A percentile compares a stretch with the other conserved stretches of the same genome.
phyloP scores from a whole-genome alignment of 331 rosid species.

The Pyracantha coccinea region DNA sequence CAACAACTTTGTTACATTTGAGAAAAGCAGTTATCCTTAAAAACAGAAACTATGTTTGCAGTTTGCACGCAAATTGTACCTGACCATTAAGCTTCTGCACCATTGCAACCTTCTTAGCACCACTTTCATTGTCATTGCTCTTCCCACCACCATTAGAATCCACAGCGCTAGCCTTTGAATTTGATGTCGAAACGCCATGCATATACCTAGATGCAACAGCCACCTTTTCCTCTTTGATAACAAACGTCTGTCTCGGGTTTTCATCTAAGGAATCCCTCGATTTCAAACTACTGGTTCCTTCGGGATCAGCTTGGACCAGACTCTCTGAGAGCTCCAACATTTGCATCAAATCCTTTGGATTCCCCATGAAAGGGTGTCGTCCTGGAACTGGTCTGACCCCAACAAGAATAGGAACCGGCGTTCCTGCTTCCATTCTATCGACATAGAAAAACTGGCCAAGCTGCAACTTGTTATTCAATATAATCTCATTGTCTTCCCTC shows the following conservation, averaged over 20 bases:
- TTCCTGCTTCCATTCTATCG: constrained; percentile 52
- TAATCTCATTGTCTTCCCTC: constrained; percentile 70
- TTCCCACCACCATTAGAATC: constrained; percentile 40
- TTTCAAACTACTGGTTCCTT: constrained; percentile 25
- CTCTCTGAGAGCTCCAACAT: constrained; percentile 59
- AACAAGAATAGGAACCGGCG: constrained; percentile 71
- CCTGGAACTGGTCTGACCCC: constrained; percentile 75
- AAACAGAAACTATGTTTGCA: background rate
- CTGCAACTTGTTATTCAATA: constrained; percentile 75
- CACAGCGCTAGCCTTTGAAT: constrained; percentile 26
- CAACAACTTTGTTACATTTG: background rate
- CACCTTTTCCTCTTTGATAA: constrained; percentile 73
- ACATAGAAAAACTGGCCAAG: constrained; percentile 92
- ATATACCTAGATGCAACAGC: constrained; percentile 81
- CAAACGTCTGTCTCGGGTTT: constrained; percentile 43
- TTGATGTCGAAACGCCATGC: constrained; percentile 57
- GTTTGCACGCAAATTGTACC: constrained; percentile 41
- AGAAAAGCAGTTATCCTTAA: background rate
- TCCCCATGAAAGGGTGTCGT: constrained; percentile 73
- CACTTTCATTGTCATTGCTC: constrained; percentile 49
- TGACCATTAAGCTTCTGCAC: constrained; percentile 55
- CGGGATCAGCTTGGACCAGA: constrained; percentile 20
- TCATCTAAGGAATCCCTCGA: constrained; percentile 29
- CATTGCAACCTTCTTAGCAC: constrained; percentile 33
- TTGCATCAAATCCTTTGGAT: constrained; percentile 90